phyloP scores from a whole-genome alignment of 208 protist species.

The Trypanosoma melophagium region DNA sequence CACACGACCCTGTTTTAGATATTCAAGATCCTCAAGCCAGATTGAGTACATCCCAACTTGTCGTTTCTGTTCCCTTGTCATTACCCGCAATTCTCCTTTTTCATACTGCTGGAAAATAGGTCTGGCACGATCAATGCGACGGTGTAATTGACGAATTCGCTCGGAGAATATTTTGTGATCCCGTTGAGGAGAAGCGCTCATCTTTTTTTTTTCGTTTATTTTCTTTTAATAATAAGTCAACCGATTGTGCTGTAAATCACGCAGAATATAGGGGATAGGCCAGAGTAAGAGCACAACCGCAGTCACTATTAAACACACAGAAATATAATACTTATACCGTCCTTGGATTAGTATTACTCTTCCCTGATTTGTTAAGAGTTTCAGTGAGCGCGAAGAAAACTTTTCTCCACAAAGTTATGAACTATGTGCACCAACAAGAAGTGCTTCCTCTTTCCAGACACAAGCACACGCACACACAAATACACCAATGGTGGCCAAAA shows the following conservation, averaged over 20 bases:
- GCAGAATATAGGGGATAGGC: too few relatives aligned
- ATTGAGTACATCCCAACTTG: conserved; percentile 27
- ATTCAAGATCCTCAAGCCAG: conserved; percentile 28
- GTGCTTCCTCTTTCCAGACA: too few relatives aligned
- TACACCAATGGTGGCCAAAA: not conserved
- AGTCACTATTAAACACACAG: too few relatives aligned
- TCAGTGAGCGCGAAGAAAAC: too few relatives aligned
- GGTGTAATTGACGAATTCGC: conserved; percentile 10
- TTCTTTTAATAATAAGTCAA: not conserved
- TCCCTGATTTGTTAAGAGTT: too few relatives aligned
- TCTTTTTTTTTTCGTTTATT: conserved; percentile 20
- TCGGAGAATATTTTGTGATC: conserved; percentile 1
- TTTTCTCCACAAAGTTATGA: too few relatives aligned
- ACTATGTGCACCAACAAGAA: too few relatives aligned
- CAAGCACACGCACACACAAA: too few relatives aligned
- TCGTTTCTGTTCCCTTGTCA: conserved; percentile 26
- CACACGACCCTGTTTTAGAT: conserved; percentile 27
- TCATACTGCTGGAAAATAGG: conserved; percentile 11
- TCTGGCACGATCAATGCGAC: conserved; percentile 10
- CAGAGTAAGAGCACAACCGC: too few relatives aligned
- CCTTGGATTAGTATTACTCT: too few relatives aligned
- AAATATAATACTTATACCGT: too few relatives aligned
- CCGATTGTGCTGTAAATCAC: too few relatives aligned
- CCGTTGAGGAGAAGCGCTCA: not conserved
- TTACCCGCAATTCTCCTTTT: conserved; percentile 22